A percentile compares a stretch with the other conserved stretches of the same genome.
These are phyloP conservation scores for Strigomonas galati DNA, from an alignment of 208 protist genomes.

Conservation along the genomic window DNA sequence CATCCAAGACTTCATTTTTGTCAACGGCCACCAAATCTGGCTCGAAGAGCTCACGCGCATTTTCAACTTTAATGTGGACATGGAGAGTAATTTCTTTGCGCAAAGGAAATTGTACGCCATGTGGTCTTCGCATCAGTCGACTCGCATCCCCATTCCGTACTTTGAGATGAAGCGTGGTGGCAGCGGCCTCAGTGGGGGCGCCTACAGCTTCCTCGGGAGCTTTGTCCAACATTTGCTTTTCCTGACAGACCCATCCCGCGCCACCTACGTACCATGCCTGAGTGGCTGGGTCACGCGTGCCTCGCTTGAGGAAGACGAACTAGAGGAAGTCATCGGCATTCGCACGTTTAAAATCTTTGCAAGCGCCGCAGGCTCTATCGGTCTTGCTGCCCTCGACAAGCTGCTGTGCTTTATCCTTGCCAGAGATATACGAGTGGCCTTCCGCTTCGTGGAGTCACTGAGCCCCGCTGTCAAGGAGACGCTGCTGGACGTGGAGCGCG, in stretches of 20 bases:
- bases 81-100: slow-evolving; percentile 95
- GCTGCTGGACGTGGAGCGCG: slow-evolving; percentile 11
- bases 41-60: slow-evolving; percentile 96
- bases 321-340: slow-evolving; percentile 74
- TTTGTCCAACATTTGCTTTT: slow-evolving; percentile 87
- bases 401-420: slow-evolving; percentile 92
- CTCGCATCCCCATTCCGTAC: slow-evolving; percentile 92
- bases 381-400: slow-evolving; percentile 79
- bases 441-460: slow-evolving; percentile 31
- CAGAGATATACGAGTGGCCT: slow-evolving; percentile 78
- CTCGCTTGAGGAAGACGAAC: slow-evolving; percentile 15
- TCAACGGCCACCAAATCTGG: slow-evolving; percentile 97
- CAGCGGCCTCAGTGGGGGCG: neutral
- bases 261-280: slow-evolving; percentile 81
- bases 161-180: slow-evolving; percentile 38
- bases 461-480: slow-evolving; percentile 11
- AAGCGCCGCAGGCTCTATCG: slow-evolving; percentile 72
- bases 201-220: slow-evolving; percentile 91
- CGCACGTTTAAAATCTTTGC: slow-evolving; percentile 84
- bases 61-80: slow-evolving; percentile 96
- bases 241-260: slow-evolving; percentile 74
- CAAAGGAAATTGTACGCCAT: slow-evolving; percentile 91
- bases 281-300: slow-evolving; percentile 82
- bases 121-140: slow-evolving; percentile 88
- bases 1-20: slow-evolving; percentile 97